These are phyloP conservation scores for Cornus florida DNA, from an alignment of 148 eudicot species.

Conservation along the genomic window DNA sequence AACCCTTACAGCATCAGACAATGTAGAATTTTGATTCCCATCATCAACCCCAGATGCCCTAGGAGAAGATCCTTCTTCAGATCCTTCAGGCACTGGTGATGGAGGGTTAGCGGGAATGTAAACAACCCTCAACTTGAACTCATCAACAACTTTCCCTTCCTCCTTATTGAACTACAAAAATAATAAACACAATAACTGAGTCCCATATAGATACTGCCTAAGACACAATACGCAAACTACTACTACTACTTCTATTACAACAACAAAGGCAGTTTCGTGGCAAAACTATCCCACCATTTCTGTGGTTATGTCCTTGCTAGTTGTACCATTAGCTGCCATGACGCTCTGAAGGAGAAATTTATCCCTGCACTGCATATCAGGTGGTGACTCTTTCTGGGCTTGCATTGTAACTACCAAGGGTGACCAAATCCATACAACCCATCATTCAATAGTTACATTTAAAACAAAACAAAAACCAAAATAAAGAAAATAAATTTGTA, in stretches of 20 bases:
- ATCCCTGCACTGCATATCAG: slow-evolving; percentile 87
- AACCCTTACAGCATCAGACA: slow-evolving; percentile 58
- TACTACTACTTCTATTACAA: too few species aligned
- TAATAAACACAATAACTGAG: slow-evolving; percentile 19
- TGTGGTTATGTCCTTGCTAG: slow-evolving; percentile 58
- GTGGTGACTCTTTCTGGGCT: slow-evolving; percentile 80
- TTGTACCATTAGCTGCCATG: slow-evolving; percentile 50
- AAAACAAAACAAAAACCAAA: neutral
- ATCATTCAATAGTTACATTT: neutral
- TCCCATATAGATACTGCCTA: neutral
- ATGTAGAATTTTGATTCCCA: slow-evolving; percentile 45
- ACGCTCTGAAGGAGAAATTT: slow-evolving; percentile 85
- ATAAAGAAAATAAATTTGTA: neutral
- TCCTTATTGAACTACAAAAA: slow-evolving; percentile 66
- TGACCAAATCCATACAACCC: neutral
- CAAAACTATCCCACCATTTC: slow-evolving; percentile 52
- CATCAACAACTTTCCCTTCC: slow-evolving; percentile 66
- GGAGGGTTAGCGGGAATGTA: slow-evolving; percentile 89
- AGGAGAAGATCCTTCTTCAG: slow-evolving; percentile 90
- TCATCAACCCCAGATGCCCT: slow-evolving; percentile 48
- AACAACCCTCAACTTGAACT: slow-evolving; percentile 73
- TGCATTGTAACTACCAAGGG: slow-evolving; percentile 75
- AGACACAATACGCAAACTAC: neutral
- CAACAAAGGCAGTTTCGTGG: neutral
- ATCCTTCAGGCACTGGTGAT: slow-evolving; percentile 91